These are phyloP conservation scores for Venturia asperata DNA, from an alignment of 2,329 filamentous ascomycete genomes.

Conservation along the genomic window DNA sequence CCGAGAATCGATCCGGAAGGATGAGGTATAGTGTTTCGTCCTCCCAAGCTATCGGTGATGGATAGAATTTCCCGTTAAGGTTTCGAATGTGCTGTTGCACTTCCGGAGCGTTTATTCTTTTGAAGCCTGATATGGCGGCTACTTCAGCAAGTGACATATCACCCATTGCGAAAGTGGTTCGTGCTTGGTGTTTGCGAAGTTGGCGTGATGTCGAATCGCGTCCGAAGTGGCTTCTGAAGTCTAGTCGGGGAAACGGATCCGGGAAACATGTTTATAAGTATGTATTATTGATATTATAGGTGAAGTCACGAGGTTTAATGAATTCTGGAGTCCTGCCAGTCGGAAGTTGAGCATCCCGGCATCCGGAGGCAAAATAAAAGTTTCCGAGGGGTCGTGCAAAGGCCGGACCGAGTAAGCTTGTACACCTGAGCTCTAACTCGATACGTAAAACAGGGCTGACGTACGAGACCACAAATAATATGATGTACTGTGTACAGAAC, in stretches of 20 bases:
- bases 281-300: neutral
- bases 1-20: slow-evolving; percentile 25
- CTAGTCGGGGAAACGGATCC: neutral
- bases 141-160: slow-evolving; percentile 2
- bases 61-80: slow-evolving; percentile 7
- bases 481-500: too few species aligned
- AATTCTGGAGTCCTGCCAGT: neutral
- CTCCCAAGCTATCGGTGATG: slow-evolving; percentile 24
- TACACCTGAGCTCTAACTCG: neutral
- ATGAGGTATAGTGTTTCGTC: slow-evolving; percentile 25
- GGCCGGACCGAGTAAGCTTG: slow-evolving; percentile 6
- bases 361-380: slow-evolving; percentile 6
- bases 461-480: neutral
- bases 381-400: neutral
- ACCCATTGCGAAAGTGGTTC: neutral
- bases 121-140: neutral
- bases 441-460: neutral
- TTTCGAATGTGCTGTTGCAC: slow-evolving; percentile 10
- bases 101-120: slow-evolving; percentile 10
- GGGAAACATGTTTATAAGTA: neutral
- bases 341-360: neutral
- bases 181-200: neutral
- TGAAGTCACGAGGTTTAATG: neutral
- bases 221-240: neutral
- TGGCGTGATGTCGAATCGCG: neutral